Evolutionary conservation across 805 yeast species (phyloP), one percentile per base, ranked within the genome.

Genomic region (Wickerhamomyces bisporus): DNA sequence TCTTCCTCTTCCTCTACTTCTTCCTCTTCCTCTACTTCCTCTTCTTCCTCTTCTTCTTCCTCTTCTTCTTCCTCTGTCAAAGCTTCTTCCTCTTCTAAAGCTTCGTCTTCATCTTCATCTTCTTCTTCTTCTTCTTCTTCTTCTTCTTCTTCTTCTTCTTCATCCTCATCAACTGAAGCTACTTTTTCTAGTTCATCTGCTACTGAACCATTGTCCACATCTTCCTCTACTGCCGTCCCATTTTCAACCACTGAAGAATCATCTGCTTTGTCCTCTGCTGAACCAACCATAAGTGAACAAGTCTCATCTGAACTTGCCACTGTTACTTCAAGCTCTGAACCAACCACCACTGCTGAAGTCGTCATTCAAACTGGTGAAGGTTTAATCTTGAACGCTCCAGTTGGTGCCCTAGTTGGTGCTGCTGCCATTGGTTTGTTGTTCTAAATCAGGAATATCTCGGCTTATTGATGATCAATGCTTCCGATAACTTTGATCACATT

Each of bases 401-500:
- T 64, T 13, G 61, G 61, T 41, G 72, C 70, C 36, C 50, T 68
- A 18, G 55, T 62, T 26, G 73, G 66, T 51, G 68, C 62, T 46
- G 67, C 44, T 35, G 48, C 43, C 15, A 13, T 51, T 34, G 57
- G 50, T 25, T 35, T 54, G 21, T 29, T 53, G 30, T 35, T 49
- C 34, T 50, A 45, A 38, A 21, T 21, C 24, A 7, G 24, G 10
- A 21, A 21, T 21, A 10, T 7, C 24, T 19, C n/a, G 9, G 10
- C 16, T 30, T 13, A n/a, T 19, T 16, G 18, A 19, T 17, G n/a
- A 34, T 17, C 24, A 16, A 6, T 14, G 23, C 21, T 18, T n/a
- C n/a, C n/a, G n/a, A n/a, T n/a, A n/a, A n/a, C n/a, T n/a, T 29
- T 10, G 20, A 29, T 29, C 21, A 13, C 31, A 9, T n/a, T n/a